Evolutionary conservation across 352 stramenopile species (phyloP).

Genomic region (Phytophthora boehmeriae): DNA sequence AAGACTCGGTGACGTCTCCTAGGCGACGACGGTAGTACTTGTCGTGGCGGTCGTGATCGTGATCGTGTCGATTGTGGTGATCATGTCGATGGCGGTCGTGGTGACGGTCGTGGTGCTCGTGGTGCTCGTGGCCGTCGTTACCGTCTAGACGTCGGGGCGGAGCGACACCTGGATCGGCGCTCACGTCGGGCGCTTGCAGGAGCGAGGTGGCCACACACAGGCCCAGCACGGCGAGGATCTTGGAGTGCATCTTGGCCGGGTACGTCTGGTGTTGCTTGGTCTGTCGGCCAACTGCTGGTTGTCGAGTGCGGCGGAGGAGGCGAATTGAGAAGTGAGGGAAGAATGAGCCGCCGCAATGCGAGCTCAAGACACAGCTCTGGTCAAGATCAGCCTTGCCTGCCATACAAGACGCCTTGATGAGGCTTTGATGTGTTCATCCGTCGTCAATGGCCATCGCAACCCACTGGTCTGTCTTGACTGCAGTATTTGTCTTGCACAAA

Average conservation of each 20-base stretch:
- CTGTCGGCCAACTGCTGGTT: neutral
- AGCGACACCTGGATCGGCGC: neutral
- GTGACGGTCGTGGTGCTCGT: neutral
- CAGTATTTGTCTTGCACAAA: too few species aligned
- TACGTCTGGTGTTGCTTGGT: neutral
- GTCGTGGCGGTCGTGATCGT: neutral
- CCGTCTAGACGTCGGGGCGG: conserved; percentile 18
- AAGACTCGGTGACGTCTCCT: conserved; percentile 21
- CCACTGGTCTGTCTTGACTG: too few species aligned
- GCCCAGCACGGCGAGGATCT: conserved; percentile 8
- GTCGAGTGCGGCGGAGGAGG: conserved; percentile 5
- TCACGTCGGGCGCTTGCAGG: conserved; percentile 5
- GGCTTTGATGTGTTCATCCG: too few species aligned
- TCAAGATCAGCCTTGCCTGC: too few species aligned
- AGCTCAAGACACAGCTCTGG: neutral
- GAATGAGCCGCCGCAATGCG: neutral
- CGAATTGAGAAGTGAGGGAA: conserved; percentile 22
- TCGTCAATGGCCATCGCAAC: too few species aligned
- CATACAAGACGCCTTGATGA: too few species aligned
- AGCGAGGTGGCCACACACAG: conserved; percentile 9
- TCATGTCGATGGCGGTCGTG: neutral
- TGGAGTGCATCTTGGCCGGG: conserved; percentile 13
- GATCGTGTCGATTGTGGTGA: conserved; percentile 7
- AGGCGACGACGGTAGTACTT: conserved; percentile 22
- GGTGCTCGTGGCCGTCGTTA: conserved; percentile 21